A percentile compares a stretch with the other conserved stretches of the same genome.
Conservation (phyloP, 2,329 filamentous ascomycete species). For the Cercospora canescens region DNA sequence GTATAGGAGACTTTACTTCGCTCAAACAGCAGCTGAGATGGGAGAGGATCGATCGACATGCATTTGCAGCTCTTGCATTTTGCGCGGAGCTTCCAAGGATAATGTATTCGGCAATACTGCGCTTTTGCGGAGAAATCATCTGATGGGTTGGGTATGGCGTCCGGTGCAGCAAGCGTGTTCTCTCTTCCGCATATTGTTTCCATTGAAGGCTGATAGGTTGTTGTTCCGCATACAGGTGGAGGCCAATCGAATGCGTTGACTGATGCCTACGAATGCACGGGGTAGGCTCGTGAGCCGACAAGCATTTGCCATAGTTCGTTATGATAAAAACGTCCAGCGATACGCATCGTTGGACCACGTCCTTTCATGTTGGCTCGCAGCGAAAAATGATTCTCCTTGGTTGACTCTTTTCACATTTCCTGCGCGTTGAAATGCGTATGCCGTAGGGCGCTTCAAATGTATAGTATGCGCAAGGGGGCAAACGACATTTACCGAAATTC, state of each 20-base stretch:
- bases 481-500: background rate
- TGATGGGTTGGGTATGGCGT: background rate
- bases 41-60: background rate
- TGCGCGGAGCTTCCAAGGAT: background rate
- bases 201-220: background rate
- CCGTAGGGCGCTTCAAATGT: background rate
- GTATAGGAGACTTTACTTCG: slow-evolving; percentile 31
- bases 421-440: background rate
- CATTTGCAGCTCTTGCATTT: slow-evolving; percentile 2
- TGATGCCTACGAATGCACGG: background rate
- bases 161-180: background rate
- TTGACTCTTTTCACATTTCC: background rate
- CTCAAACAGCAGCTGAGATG: slow-evolving; percentile 31
- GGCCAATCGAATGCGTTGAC: background rate
- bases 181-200: background rate
- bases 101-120: background rate
- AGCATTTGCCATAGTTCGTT: background rate
- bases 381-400: background rate
- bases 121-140: background rate
- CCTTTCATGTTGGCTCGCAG: background rate
- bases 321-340: background rate
- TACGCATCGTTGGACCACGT: background rate
- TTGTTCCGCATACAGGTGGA: background rate
- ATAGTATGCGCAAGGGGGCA: background rate
- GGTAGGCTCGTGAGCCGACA: background rate